A percentile compares a stretch with the other conserved stretches of the same genome.
Conservation (phyloP, 2,329 filamentous ascomycete genomes). For the Aspergillus sp. region DNA sequence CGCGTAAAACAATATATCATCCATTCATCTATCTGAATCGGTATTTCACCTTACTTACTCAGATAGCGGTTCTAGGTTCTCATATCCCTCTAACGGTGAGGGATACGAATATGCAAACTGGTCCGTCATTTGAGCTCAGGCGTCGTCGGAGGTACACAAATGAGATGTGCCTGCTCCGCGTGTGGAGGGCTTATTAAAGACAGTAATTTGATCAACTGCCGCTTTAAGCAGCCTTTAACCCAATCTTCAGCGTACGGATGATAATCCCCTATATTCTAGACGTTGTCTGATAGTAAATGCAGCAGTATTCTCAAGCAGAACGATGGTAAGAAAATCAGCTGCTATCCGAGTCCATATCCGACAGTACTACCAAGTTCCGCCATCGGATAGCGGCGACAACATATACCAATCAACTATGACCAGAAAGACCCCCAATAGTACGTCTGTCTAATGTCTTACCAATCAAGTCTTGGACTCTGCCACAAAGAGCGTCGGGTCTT, state of each 20-base stretch:
- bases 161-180: background rate
- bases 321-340: background rate
- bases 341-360: background rate
- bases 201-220: background rate
- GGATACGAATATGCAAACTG: constrained; percentile 57
- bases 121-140: constrained; percentile 47
- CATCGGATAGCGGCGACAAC: background rate
- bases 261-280: background rate
- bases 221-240: background rate
- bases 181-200: background rate
- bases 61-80: constrained; percentile 50
- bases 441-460: background rate
- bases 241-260: background rate
- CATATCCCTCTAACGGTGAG: constrained; percentile 56
- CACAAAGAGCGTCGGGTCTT: background rate
- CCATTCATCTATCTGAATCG: background rate
- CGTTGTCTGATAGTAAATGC: background rate
- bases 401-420: background rate
- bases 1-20: background rate
- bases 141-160: background rate
- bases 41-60: constrained; percentile 33
- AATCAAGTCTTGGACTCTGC: background rate
- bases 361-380: background rate
- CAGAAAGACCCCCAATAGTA: too few species aligned
- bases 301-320: background rate